phyloP scores from a whole-genome alignment of 2,329 filamentous ascomycete species.

The Arthroderma uncinatum region DNA sequence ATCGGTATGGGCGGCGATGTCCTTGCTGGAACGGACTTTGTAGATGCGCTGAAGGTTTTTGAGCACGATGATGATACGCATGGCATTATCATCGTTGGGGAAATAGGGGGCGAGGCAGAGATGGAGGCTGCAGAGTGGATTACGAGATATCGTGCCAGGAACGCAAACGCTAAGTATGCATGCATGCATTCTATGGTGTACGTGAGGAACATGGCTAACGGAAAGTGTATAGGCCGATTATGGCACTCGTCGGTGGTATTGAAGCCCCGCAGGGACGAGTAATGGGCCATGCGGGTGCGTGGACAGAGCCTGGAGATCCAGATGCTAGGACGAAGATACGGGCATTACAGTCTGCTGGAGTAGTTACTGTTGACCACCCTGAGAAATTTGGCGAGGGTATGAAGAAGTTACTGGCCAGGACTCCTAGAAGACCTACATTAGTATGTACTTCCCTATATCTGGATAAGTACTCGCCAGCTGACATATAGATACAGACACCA shows the following conservation, averaged over 20 bases:
- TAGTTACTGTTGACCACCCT: constrained; percentile 62
- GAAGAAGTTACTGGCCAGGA: constrained; percentile 46
- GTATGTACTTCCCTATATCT: background rate
- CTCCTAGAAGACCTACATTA: constrained; percentile 20
- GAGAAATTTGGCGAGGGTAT: constrained; percentile 61
- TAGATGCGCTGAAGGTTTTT: constrained; percentile 58
- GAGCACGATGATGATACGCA: constrained; percentile 56
- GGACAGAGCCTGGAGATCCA: constrained; percentile 55
- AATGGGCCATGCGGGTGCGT: constrained; percentile 73
- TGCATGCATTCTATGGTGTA: background rate
- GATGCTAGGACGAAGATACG: constrained; percentile 54
- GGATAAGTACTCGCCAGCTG: constrained; percentile 8
- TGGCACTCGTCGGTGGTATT: constrained; percentile 58
- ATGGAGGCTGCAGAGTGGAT: constrained; percentile 66
- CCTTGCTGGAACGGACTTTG: constrained; percentile 61
- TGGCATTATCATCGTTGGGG: constrained; percentile 61
- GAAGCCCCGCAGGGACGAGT: constrained; percentile 52
- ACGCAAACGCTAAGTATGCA: constrained; percentile 50
- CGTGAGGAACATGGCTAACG: constrained; percentile 15
- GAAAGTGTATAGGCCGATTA: constrained; percentile 48
- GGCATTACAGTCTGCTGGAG: constrained; percentile 55
- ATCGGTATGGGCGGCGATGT: constrained; percentile 70
- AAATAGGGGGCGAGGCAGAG: constrained; percentile 59
- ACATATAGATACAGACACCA: constrained; percentile 13
- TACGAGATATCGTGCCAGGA: constrained; percentile 49